Evolutionary conservation across 345 rosid genomes (phyloP).

Genomic region (Linum tenue): DNA sequence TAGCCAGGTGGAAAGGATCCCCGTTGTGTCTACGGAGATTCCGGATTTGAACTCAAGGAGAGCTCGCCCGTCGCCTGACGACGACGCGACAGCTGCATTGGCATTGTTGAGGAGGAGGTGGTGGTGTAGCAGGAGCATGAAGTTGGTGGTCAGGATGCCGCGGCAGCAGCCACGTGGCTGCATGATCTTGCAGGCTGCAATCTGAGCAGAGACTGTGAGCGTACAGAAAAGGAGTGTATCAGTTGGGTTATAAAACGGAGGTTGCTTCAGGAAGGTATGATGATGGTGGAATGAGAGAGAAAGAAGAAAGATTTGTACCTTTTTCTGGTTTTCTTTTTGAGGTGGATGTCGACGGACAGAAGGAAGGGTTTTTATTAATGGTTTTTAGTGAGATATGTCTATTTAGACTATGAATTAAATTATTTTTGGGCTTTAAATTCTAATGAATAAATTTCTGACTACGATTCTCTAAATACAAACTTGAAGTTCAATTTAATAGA

Average conservation of each 20-base stretch:
- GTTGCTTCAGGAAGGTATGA: conserved; percentile 52
- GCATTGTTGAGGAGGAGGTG: conserved; percentile 21
- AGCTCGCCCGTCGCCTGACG: conserved; percentile 49
- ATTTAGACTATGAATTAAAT: no score
- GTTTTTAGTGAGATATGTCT: no score
- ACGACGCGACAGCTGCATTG: conserved; percentile 34
- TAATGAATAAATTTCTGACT: no score
- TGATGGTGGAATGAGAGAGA: conserved; percentile 35
- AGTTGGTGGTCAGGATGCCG: background rate
- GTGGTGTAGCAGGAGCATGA: conserved; percentile 39
- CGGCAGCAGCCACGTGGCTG: no score
- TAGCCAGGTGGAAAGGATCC: conserved; percentile 61
- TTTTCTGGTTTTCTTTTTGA: no score
- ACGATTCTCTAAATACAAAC: no score
- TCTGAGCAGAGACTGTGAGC: conserved; percentile 7
- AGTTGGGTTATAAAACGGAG: conserved; percentile 4
- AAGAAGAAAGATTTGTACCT: background rate
- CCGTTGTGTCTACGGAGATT: conserved; percentile 62
- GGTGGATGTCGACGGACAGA: no score
- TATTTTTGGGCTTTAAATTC: no score
- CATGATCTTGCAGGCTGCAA: conserved; percentile 29
- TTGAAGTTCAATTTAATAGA: no score
- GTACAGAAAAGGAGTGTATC: conserved; percentile 15
- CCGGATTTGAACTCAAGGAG: conserved; percentile 70
- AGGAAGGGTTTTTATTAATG: no score